phyloP scores from a whole-genome alignment of 345 rosid species.

The Gossypium mustelinum region DNA sequence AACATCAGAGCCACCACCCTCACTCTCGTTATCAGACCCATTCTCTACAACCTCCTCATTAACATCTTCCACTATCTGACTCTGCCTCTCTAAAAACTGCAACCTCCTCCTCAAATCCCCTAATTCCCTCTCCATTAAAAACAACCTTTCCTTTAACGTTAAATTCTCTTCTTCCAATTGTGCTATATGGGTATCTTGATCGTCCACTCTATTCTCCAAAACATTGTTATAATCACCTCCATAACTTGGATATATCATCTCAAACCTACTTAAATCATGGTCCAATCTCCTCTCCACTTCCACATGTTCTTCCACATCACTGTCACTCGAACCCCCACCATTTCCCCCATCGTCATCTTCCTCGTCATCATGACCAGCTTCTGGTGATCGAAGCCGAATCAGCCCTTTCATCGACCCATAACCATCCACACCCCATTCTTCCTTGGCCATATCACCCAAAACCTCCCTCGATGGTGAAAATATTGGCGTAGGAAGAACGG shows the following conservation, averaged over 20 bases:
- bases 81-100: slow-evolving; percentile 74
- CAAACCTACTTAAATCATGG: slow-evolving; percentile 95
- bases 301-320: slow-evolving; percentile 95
- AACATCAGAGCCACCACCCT: slow-evolving; percentile 60
- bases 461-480: slow-evolving; percentile 86
- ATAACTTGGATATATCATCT: slow-evolving; percentile 83
- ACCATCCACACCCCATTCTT: slow-evolving; percentile 99
- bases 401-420: slow-evolving; percentile 98
- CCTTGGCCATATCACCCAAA: slow-evolving; percentile 90
- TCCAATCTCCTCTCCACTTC: slow-evolving; percentile 92
- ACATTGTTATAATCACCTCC: slow-evolving; percentile 66
- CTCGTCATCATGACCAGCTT: slow-evolving; percentile 51
- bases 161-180: slow-evolving; percentile 93
- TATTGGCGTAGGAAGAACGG: slow-evolving; percentile 78
- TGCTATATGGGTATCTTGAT: slow-evolving; percentile 89
- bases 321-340: slow-evolving; percentile 87
- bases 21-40: slow-evolving; percentile 64
- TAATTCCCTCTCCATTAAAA: slow-evolving; percentile 86
- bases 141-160: slow-evolving; percentile 83
- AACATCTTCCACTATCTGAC: slow-evolving; percentile 47
- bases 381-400: slow-evolving; percentile 75
- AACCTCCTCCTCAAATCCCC: slow-evolving; percentile 84
- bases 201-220: slow-evolving; percentile 89
- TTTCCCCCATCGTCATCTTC: slow-evolving; percentile 91
- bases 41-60: slow-evolving; percentile 63